Evolutionary conservation across 345 rosid genomes (phyloP).

Genomic region (Ceriops decandra): DNA sequence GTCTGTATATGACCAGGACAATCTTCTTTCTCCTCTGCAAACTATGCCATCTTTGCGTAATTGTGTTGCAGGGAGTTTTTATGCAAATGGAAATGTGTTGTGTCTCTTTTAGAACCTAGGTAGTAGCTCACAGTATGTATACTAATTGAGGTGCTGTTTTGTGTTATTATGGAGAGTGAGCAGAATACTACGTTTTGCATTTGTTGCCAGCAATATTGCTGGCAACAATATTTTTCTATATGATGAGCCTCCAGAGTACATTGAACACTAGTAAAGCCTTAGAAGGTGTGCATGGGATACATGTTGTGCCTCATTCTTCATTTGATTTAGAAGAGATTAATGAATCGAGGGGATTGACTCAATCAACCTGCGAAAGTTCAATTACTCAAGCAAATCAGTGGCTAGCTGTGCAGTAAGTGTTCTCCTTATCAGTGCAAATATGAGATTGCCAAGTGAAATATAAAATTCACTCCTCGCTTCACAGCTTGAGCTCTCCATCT

Average conservation of each 20-base stretch:
- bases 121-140: background rate
- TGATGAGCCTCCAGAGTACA: slow-evolving; percentile 49
- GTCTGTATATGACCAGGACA: background rate
- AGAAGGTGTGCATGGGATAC: slow-evolving; percentile 74
- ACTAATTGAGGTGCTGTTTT: background rate
- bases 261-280: slow-evolving; percentile 50
- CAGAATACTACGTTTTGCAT: slow-evolving; percentile 11
- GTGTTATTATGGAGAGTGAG: slow-evolving; percentile 18
- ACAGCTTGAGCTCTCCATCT: background rate
- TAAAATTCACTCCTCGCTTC: background rate
- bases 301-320: slow-evolving; percentile 64
- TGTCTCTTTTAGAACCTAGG: background rate
- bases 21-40: background rate
- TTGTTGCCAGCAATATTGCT: slow-evolving; percentile 46
- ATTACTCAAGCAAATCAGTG: slow-evolving; percentile 45
- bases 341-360: slow-evolving; percentile 43
- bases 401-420: slow-evolving; percentile 55
- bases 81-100: background rate
- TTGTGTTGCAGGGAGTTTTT: background rate
- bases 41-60: background rate
- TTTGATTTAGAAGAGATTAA: slow-evolving; percentile 46
- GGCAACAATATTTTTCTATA: slow-evolving; percentile 28
- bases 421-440: slow-evolving; percentile 6
- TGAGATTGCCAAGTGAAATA: background rate
- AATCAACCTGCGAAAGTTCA: slow-evolving; percentile 37